These are phyloP conservation scores for Ramularia endophylla DNA, from an alignment of 2,329 filamentous ascomycete genomes.

Conservation along the genomic window DNA sequence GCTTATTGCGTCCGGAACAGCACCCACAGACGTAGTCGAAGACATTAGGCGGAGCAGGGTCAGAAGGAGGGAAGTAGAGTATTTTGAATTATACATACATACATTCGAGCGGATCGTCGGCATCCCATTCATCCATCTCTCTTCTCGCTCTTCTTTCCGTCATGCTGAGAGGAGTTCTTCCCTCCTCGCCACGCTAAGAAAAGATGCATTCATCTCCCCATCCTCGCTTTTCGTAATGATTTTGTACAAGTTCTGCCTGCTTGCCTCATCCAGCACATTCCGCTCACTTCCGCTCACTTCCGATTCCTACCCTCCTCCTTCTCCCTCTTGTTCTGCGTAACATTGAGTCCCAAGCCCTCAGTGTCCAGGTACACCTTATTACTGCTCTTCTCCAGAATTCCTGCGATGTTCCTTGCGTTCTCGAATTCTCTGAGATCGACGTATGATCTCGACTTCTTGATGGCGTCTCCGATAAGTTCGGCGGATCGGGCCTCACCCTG, in stretches of 20 bases:
- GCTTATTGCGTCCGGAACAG: too few relatives aligned
- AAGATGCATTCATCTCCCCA: too few relatives aligned
- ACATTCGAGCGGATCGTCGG: too few relatives aligned
- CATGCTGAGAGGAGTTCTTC: not conserved
- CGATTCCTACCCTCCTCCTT: constrained; percentile 3
- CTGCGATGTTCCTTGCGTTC: constrained; percentile 86
- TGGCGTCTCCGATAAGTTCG: constrained; percentile 95
- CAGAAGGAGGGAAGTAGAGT: too few relatives aligned
- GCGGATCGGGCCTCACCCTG: constrained; percentile 98
- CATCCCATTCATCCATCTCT: constrained; percentile 1
- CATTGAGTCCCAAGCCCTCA: constrained; percentile 85
- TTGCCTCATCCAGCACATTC: not conserved
- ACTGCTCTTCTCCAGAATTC: constrained; percentile 77
- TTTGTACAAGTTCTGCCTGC: not conserved
- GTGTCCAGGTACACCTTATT: constrained; percentile 94
- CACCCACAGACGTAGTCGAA: too few relatives aligned
- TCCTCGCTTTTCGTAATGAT: not conserved
- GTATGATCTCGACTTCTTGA: constrained; percentile 99
- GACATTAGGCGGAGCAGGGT: too few relatives aligned
- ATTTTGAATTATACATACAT: too few relatives aligned
- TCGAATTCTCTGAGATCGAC: constrained; percentile 97
- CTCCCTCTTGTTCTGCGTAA: constrained; percentile 42
- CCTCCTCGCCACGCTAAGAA: not conserved
- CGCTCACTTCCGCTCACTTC: constrained; percentile 3
- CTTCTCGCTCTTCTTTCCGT: not conserved